These are phyloP conservation scores for Madurella mycetomatis DNA, from an alignment of 2,329 filamentous ascomycete genomes.

Conservation along the genomic window DNA sequence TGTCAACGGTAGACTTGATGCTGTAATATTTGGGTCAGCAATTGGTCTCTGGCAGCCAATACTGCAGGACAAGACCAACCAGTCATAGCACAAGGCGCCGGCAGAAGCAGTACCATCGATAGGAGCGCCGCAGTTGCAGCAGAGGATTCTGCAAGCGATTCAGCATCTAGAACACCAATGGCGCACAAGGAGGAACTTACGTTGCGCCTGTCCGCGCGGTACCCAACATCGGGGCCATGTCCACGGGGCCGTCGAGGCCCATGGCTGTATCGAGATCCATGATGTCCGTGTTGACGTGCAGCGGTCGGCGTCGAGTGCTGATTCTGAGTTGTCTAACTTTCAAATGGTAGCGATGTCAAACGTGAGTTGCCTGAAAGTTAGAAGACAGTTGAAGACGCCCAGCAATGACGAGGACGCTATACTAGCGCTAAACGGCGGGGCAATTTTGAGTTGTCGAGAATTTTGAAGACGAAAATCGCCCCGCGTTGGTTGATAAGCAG, in stretches of 20 bases:
- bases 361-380: not conserved
- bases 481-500: constrained; percentile 28
- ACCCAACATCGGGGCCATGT: constrained; percentile 26
- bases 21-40: not conserved
- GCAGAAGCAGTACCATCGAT: constrained; percentile 86
- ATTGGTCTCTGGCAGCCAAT: not conserved
- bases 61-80: constrained; percentile 32
- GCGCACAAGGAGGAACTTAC: constrained; percentile 19
- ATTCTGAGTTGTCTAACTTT: not conserved
- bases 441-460: constrained; percentile 18
- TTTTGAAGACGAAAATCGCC: constrained; percentile 23
- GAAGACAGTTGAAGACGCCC: not conserved
- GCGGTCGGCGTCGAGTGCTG: not conserved
- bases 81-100: constrained; percentile 91
- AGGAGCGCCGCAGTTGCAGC: constrained; percentile 93
- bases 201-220: constrained; percentile 30
- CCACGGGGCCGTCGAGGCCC: constrained; percentile 32
- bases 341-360: not conserved
- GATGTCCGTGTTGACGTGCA: not conserved
- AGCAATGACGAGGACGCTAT: too few species aligned
- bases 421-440: constrained; percentile 14
- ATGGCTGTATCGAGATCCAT: constrained; percentile 18
- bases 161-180: not conserved
- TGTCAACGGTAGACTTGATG: constrained; percentile 89
- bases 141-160: constrained; percentile 66